Evolutionary conservation across 306 rosid genomes (phyloP).

Genomic region (Glycyrrhiza uralensis): DNA sequence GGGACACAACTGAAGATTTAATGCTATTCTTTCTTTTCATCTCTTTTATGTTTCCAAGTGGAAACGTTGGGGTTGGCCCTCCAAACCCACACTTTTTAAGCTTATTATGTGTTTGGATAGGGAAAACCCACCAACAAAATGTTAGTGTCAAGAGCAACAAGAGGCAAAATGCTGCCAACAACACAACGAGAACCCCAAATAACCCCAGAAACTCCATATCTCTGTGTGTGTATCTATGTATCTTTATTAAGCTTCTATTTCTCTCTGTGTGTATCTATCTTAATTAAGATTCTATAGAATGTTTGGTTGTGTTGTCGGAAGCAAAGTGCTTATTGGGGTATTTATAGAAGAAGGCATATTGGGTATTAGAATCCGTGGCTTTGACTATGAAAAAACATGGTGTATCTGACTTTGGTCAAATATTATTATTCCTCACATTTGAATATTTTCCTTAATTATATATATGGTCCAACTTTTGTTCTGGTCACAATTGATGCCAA

Average conservation of each 20-base stretch:
- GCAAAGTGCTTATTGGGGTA: constrained; percentile 20
- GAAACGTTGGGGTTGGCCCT: constrained; percentile 76
- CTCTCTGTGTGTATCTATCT: neutral
- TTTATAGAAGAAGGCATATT: constrained; percentile 38
- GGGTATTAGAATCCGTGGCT: constrained; percentile 29
- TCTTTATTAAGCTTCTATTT: neutral
- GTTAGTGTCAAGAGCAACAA: constrained; percentile 29
- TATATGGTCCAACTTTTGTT: constrained; percentile 18
- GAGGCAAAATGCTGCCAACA: constrained; percentile 19
- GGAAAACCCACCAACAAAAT: constrained; percentile 58
- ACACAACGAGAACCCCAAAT: constrained; percentile 5
- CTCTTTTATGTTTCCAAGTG: constrained; percentile 66
- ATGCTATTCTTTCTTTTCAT: constrained; percentile 46
- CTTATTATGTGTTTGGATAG: constrained; percentile 39
- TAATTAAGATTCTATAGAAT: neutral
- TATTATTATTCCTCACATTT: too few species aligned
- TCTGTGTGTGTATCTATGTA: neutral
- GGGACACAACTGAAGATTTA: constrained; percentile 5
- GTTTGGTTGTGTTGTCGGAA: constrained; percentile 10
- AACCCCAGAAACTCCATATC: constrained; percentile 36
- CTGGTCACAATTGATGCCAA: neutral
- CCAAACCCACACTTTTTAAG: constrained; percentile 57
- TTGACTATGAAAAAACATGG: constrained; percentile 46
- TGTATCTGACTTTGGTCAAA: too few species aligned
- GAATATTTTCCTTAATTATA: too few species aligned